Percentiles rank a stretch among this genome's conserved stretches.
These are phyloP conservation scores for Talaromyces sp. DNA, from an alignment of 2,329 filamentous ascomycete genomes.

Conservation along the genomic window DNA sequence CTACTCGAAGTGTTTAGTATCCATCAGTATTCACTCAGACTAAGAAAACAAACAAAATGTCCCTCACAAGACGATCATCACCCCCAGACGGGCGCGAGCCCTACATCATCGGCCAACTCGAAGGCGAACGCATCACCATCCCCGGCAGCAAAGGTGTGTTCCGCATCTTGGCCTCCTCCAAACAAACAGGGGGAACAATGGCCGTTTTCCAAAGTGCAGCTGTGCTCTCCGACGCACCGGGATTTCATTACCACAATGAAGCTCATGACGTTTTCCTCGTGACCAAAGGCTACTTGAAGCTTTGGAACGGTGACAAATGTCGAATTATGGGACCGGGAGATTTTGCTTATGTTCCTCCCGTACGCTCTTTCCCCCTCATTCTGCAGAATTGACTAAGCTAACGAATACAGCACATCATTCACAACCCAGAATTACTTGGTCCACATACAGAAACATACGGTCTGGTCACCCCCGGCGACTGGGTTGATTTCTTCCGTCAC, in stretches of 20 bases:
- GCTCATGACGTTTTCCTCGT: conserved; percentile 58
- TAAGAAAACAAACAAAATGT: background rate
- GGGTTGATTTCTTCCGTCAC: conserved; percentile 60
- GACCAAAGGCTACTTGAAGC: conserved; percentile 53
- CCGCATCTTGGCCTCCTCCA: conserved; percentile 50
- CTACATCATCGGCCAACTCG: conserved; percentile 49
- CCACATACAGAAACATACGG: conserved; percentile 55
- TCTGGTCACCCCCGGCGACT: conserved; percentile 56
- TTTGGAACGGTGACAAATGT: conserved; percentile 58
- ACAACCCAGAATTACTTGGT: conserved; percentile 55
- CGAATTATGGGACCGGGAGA: background rate
- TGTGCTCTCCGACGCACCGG: conserved; percentile 30
- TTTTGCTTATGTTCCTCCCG: background rate
- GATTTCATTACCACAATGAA: conserved; percentile 57
- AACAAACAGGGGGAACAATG: conserved; percentile 51
- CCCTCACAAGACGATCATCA: conserved; percentile 23
- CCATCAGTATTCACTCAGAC: background rate
- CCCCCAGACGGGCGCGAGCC: conserved; percentile 40
- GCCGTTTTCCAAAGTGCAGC: conserved; percentile 51
- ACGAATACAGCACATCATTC: conserved; percentile 47
- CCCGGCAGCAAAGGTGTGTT: conserved; percentile 53
- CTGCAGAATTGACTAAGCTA: background rate
- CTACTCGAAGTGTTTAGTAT: background rate
- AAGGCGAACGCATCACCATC: conserved; percentile 52
- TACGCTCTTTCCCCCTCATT: background rate